Conservation (phyloP, 1,284 basidiomycete genomes). For the Cryptococcus maquisensis region DNA sequence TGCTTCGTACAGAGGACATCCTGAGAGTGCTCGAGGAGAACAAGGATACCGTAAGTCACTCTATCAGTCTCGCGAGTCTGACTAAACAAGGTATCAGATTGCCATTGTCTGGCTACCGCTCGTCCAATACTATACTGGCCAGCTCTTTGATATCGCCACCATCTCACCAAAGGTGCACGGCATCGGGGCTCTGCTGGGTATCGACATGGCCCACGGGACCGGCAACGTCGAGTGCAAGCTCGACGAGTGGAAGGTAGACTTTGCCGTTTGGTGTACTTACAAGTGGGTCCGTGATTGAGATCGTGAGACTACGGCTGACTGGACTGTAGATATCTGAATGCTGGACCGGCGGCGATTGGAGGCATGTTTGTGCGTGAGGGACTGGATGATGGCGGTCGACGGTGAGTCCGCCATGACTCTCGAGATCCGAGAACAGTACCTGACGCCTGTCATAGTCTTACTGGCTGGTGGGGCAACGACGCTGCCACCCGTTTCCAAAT, state of each 20-base stretch:
- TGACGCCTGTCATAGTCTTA: conserved; percentile 56
- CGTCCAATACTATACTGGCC: conserved; percentile 97
- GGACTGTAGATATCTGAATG: conserved; percentile 68
- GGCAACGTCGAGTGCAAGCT: conserved; percentile 87
- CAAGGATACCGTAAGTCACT: conserved; percentile 52
- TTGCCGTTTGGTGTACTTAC: conserved; percentile 97
- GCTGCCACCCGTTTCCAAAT: conserved; percentile 82
- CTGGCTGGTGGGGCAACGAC: conserved; percentile 98
- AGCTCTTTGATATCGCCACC: conserved; percentile 79
- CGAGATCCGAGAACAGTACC: neutral
- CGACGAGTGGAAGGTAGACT: conserved; percentile 92
- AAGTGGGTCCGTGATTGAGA: conserved; percentile 53
- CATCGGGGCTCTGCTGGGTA: conserved; percentile 79
- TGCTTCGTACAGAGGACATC: conserved; percentile 87
- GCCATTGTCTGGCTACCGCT: conserved; percentile 86
- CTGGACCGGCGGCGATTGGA: conserved; percentile 92
- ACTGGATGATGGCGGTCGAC: conserved; percentile 39
- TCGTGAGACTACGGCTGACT: neutral
- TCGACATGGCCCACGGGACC: conserved; percentile 92
- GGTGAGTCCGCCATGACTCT: conserved; percentile 18
- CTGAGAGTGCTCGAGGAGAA: conserved; percentile 68
- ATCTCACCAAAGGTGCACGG: conserved; percentile 81
- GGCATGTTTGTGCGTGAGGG: conserved; percentile 54
- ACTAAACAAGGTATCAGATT: conserved; percentile 52
- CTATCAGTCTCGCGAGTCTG: too few relatives aligned